phyloP scores from a whole-genome alignment of 192 early-diverging fungal species.

The Chytriomyces hyalinus region DNA sequence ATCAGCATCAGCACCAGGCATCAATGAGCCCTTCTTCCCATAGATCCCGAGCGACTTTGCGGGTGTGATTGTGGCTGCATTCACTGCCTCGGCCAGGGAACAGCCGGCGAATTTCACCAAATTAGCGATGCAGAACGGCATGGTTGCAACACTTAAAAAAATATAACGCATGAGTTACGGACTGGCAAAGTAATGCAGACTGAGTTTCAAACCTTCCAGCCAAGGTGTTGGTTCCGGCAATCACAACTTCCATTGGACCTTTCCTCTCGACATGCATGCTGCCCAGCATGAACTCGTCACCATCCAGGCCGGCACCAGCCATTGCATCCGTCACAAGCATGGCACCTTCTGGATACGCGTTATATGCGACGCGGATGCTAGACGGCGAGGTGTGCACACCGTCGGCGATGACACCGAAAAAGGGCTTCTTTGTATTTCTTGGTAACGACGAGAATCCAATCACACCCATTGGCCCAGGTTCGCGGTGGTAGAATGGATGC shows the following conservation, averaged over 20 bases:
- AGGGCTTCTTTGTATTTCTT: constrained; percentile 58
- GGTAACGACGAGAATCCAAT: constrained; percentile 52
- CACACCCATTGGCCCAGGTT: constrained; percentile 80
- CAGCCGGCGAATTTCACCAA: constrained; percentile 21
- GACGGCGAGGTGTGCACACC: constrained; percentile 84
- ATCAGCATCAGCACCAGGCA: constrained; percentile 11
- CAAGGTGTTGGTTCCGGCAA: constrained; percentile 13
- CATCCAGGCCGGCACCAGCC: constrained; percentile 48
- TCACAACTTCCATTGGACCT: constrained; percentile 23
- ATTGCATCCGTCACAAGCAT: constrained; percentile 84
- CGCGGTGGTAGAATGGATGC: constrained; percentile 76
- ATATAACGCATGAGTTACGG: neutral
- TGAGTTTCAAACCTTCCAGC: constrained; percentile 1
- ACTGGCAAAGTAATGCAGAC: neutral
- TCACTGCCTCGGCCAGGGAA: constrained; percentile 10
- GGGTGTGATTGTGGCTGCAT: constrained; percentile 14
- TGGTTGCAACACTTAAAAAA: constrained; percentile 9
- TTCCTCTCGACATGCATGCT: constrained; percentile 16
- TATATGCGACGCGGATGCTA: constrained; percentile 74
- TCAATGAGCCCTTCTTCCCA: constrained; percentile 3
- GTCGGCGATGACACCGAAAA: constrained; percentile 83
- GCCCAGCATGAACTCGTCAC: constrained; percentile 23
- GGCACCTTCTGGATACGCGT: constrained; percentile 74
- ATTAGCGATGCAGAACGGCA: constrained; percentile 26
- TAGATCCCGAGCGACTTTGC: constrained; percentile 20